Conservation (phyloP, 2,329 filamentous ascomycete genomes). For the Apiospora hydei region DNA sequence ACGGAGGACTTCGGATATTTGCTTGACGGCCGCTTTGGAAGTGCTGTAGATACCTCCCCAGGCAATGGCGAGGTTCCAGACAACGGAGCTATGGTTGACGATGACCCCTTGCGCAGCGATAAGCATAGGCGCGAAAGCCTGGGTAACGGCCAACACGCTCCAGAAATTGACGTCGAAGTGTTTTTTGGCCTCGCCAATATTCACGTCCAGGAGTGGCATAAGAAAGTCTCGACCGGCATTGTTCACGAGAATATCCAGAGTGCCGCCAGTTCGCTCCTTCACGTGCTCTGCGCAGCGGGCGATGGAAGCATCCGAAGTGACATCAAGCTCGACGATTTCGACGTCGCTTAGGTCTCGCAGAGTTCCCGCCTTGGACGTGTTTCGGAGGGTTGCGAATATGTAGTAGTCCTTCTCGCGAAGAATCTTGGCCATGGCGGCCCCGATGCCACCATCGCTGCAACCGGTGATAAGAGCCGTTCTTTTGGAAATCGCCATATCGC, state of each 20-base stretch:
- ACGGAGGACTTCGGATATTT: conserved; percentile 20
- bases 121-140: conserved; percentile 44
- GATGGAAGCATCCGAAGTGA: conserved; percentile 16
- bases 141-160: conserved; percentile 44
- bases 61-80: conserved; percentile 26
- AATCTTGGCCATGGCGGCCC: conserved; percentile 23
- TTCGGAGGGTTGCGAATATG: conserved; percentile 25
- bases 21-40: conserved; percentile 27
- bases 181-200: neutral
- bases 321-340: conserved; percentile 21
- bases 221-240: conserved; percentile 14
- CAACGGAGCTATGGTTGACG: conserved; percentile 33
- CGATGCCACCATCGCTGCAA: conserved; percentile 25
- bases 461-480: conserved; percentile 25
- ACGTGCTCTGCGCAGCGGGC: neutral
- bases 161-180: conserved; percentile 53
- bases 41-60: conserved; percentile 32
- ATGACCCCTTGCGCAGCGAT: conserved; percentile 40
- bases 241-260: conserved; percentile 25
- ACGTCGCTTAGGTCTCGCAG: neutral
- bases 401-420: conserved; percentile 24
- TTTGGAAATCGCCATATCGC: too few species aligned
- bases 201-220: conserved; percentile 17
- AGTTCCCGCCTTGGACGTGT: conserved; percentile 22
- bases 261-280: conserved; percentile 22